Evolutionary conservation across 1,139 yeast species (phyloP), one percentile per base, ranked within the genome.

Genomic region (Candida sp.): DNA sequence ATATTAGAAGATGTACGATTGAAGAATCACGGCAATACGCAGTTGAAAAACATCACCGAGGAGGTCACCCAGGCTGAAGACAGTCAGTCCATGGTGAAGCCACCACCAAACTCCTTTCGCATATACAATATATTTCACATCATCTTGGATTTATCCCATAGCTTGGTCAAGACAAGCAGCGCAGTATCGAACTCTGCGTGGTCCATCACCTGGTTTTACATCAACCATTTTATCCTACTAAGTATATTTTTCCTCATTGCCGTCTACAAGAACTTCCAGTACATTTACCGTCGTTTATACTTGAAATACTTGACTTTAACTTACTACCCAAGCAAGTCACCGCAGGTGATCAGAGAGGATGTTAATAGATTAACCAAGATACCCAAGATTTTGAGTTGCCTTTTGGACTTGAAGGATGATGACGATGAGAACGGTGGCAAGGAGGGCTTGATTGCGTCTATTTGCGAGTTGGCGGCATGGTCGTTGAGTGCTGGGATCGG

Each of bases 401-500:
- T 94, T 17, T 70, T 94, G 54, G 86, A 83, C 58, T 78, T 86
- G 63, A 84, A 84, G 61, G 83, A 87, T 43, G 92, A 85, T 49
- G 89, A 86, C 54, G 94, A 87, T 58, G 96, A 89, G 63, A 92
- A 90, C 53, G 97, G 96, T 27, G 98, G 98, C 2, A 69, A 88
- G 43, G 93, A 88, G 54, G 97, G 96, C 0, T 75, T 96, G 44
- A 75, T 93, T 61, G 84, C 81, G 59, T 90, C 90, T 61, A 80
- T 88, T 23, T 82, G 94, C 50, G 97, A 92, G 63, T 63, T 93
- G 44, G 79, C 86, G 0, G 87, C 96, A 3, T 94, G 99, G 99
- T 80, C 92, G 42, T 69, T 91, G 25, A 90, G 96, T 43, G 86
- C 96, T 7, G 98, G 97, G 1, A 84, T 93, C 48, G 82, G 85